Evolutionary conservation across 73 alveolate species (phyloP).

Genomic region (Tetrahymena elliotti): DNA sequence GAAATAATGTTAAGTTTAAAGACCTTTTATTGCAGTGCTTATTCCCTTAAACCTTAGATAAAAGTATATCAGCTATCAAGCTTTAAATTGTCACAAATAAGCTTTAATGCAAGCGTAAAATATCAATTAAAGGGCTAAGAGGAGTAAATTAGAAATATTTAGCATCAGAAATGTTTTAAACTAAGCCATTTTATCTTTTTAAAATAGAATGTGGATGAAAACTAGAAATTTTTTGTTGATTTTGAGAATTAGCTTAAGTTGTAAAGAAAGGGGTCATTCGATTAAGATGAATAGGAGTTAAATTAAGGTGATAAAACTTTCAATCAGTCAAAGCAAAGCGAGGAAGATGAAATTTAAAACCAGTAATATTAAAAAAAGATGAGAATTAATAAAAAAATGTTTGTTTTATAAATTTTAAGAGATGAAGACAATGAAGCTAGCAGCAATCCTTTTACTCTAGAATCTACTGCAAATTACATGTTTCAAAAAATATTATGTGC

Average conservation of each 20-base stretch:
- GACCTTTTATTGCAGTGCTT: not conserved
- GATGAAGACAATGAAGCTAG: constrained; percentile 18
- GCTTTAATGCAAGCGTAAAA: not conserved
- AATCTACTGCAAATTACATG: constrained; percentile 38
- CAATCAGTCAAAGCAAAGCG: not conserved
- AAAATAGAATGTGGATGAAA: not conserved
- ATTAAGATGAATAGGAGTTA: not conserved
- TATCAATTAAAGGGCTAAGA: not conserved
- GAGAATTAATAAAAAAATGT: not conserved
- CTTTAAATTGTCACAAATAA: not conserved
- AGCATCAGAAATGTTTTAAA: not conserved
- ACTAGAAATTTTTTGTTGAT: not conserved
- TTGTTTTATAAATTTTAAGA: not conserved
- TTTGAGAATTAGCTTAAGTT: not conserved
- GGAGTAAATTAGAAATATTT: not conserved
- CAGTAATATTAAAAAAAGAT: not conserved
- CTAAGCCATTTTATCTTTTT: not conserved
- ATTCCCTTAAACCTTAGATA: not conserved
- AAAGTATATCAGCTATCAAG: not conserved
- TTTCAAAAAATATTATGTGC: constrained; percentile 34
- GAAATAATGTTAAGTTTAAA: not conserved
- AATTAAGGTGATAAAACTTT: not conserved
- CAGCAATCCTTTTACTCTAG: constrained; percentile 24
- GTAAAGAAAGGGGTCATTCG: not conserved
- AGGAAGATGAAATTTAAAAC: not conserved